phyloP scores from a whole-genome alignment of 2,329 filamentous ascomycete genomes.

The Volutella citrinella region DNA sequence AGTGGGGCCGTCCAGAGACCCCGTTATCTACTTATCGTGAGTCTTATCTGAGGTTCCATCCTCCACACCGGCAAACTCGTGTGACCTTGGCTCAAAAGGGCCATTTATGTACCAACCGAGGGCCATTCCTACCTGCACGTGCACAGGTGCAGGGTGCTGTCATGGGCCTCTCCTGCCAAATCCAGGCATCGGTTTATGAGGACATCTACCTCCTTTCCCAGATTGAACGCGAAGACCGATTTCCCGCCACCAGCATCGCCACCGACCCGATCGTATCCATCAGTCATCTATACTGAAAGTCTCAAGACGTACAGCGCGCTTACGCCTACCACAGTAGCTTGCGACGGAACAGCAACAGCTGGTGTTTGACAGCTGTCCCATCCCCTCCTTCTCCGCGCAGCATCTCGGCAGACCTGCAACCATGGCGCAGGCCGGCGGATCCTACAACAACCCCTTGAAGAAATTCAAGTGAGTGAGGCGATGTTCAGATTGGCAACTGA shows the following conservation, averaged over 20 bases:
- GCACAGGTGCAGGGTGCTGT: slow-evolving; percentile 15
- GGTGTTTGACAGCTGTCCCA: slow-evolving; percentile 24
- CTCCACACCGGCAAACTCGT: too few relatives aligned
- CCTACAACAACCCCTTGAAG: slow-evolving; percentile 99
- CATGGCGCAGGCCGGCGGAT: slow-evolving; percentile 82
- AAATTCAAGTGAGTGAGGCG: slow-evolving; percentile 97
- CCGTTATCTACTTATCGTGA: slow-evolving; percentile 7
- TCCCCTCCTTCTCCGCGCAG: slow-evolving; percentile 7
- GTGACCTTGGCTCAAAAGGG: too few relatives aligned
- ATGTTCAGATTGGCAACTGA: too few relatives aligned
- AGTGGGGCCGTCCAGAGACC: slow-evolving; percentile 18
- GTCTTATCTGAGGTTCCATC: slow-evolving; percentile 1
- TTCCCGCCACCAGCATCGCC: not conserved
- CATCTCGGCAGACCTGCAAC: slow-evolving; percentile 29
- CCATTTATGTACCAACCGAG: too few relatives aligned
- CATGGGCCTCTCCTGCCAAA: slow-evolving; percentile 26
- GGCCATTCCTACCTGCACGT: slow-evolving; percentile 25
- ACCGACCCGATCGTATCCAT: too few relatives aligned
- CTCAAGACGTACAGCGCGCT: too few relatives aligned
- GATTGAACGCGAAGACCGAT: slow-evolving; percentile 3
- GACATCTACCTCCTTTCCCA: slow-evolving; percentile 26
- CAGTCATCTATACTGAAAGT: too few relatives aligned
- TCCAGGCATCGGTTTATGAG: slow-evolving; percentile 18
- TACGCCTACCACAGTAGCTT: too few relatives aligned
- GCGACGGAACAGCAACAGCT: too few relatives aligned